Percentiles rank a stretch among this genome's conserved stretches.
Conservation (phyloP, 2,329 filamentous ascomycete genomes). For the Arachnomyces sp. region DNA sequence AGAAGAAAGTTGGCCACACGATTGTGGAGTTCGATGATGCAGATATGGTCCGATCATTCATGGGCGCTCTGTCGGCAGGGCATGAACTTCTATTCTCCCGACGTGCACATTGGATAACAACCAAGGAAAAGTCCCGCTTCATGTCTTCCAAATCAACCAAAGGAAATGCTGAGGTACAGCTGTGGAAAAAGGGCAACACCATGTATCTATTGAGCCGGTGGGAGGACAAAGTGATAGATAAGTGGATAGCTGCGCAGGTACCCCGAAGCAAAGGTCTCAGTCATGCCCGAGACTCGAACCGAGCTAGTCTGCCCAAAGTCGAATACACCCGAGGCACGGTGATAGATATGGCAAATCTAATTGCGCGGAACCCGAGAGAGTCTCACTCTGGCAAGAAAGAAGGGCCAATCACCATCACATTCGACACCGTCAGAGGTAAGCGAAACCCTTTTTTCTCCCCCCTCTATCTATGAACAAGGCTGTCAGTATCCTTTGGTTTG, state of each 20-base stretch:
- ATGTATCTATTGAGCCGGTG: slow-evolving; percentile 21
- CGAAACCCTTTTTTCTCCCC: neutral
- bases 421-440: slow-evolving; percentile 18
- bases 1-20: slow-evolving; percentile 16
- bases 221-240: slow-evolving; percentile 20
- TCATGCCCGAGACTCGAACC: slow-evolving; percentile 16
- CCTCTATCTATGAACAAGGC: neutral
- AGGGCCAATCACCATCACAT: slow-evolving; percentile 20
- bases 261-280: slow-evolving; percentile 9
- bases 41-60: slow-evolving; percentile 14
- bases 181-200: slow-evolving; percentile 20
- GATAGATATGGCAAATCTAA: slow-evolving; percentile 23
- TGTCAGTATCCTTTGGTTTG: neutral
- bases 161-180: slow-evolving; percentile 20
- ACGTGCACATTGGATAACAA: slow-evolving; percentile 18
- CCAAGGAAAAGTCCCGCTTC: slow-evolving; percentile 18
- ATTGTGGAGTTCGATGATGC: slow-evolving; percentile 18
- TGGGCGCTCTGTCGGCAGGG: slow-evolving; percentile 20
- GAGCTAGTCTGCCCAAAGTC: slow-evolving; percentile 14
- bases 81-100: slow-evolving; percentile 23
- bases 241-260: slow-evolving; percentile 22
- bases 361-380: slow-evolving; percentile 18
- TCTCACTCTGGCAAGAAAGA: slow-evolving; percentile 11
- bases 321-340: slow-evolving; percentile 18
- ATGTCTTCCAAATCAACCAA: slow-evolving; percentile 19